Percentiles rank a stretch among this genome's conserved stretches.
Evolutionary conservation across 306 rosid species (phyloP).

Genomic region (Alnus rubra): DNA sequence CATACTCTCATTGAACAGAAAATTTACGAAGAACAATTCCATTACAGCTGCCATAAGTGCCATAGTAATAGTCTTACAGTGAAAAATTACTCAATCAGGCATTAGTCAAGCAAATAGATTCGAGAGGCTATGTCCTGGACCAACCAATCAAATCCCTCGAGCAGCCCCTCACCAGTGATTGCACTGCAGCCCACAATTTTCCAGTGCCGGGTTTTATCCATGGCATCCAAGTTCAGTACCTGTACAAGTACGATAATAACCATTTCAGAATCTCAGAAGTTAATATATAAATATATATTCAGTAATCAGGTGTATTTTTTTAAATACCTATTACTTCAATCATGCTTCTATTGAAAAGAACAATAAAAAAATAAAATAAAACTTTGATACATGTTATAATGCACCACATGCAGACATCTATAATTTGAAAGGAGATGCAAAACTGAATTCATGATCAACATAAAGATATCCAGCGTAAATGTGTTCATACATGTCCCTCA

Average conservation of each 20-base stretch:
- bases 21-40: neutral
- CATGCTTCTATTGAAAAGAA: neutral
- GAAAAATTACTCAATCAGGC: neutral
- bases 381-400: neutral
- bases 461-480: neutral
- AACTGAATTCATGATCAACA: neutral
- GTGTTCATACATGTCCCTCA: neutral
- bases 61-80: neutral
- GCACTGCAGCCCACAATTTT: constrained; percentile 84
- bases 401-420: neutral
- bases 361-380: neutral
- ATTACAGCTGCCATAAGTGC: neutral
- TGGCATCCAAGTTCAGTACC: constrained; percentile 78
- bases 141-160: constrained; percentile 86
- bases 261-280: constrained; percentile 11
- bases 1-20: neutral
- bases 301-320: neutral
- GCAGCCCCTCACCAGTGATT: constrained; percentile 72
- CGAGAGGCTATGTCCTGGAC: constrained; percentile 87
- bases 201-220: constrained; percentile 83
- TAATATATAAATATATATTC: neutral
- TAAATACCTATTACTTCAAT: neutral
- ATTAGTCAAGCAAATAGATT: constrained; percentile 66
- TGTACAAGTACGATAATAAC: constrained; percentile 13
- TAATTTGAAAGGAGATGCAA: neutral